Percentiles rank a stretch among this genome's conserved stretches.
Evolutionary conservation across 2,329 filamentous ascomycete genomes (phyloP).

Genomic region (Alternaria triticimaculans): DNA sequence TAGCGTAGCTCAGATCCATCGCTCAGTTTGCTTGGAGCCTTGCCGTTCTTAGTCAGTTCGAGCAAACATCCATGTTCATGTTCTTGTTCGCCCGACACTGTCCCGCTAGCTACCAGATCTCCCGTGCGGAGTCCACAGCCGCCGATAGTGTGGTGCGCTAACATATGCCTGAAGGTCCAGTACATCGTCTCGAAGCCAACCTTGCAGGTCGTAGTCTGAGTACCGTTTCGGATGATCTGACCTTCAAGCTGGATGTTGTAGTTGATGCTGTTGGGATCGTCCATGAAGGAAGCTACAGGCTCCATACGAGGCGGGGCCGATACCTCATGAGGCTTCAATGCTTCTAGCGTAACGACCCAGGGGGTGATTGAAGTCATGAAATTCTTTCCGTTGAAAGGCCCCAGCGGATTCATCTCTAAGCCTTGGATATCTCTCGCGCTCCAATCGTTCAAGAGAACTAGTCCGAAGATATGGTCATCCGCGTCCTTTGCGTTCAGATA

Average conservation of each 20-base stretch:
- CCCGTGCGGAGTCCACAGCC: constrained; percentile 52
- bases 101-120: constrained; percentile 55
- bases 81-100: constrained; percentile 50
- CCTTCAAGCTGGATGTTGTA: constrained; percentile 36
- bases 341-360: constrained; percentile 68
- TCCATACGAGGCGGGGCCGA: constrained; percentile 28
- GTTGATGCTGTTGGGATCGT: constrained; percentile 30
- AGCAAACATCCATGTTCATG: constrained; percentile 53
- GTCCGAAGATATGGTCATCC: constrained; percentile 65
- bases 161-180: constrained; percentile 56
- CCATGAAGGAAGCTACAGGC: constrained; percentile 32
- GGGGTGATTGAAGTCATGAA: constrained; percentile 67
- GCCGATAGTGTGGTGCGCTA: constrained; percentile 53
- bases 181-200: constrained; percentile 51
- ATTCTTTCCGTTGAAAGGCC: constrained; percentile 67
- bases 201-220: constrained; percentile 29
- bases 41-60: constrained; percentile 50
- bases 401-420: constrained; percentile 66
- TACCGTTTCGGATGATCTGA: constrained; percentile 27
- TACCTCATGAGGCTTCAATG: constrained; percentile 52
- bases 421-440: constrained; percentile 67
- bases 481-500: constrained; percentile 51
- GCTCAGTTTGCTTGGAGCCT: constrained; percentile 30
- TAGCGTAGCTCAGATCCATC: constrained; percentile 46
- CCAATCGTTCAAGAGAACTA: constrained; percentile 71